Evolutionary conservation across 306 rosid species (phyloP).

Genomic region (Vigna hirtella): DNA sequence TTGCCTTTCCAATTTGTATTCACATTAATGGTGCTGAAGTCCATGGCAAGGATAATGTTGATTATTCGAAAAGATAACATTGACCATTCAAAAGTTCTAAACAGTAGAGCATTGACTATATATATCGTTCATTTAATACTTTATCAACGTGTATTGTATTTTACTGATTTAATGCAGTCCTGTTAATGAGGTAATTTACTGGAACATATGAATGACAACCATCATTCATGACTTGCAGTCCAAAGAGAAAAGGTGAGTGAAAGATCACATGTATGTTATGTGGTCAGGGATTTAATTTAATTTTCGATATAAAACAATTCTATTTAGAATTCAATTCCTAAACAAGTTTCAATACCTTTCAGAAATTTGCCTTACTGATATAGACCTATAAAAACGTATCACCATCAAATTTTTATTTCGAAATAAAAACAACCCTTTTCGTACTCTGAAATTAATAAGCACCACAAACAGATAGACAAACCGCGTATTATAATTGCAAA

Average conservation of each 20-base stretch:
- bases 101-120: slow-evolving; percentile 15
- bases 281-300: neutral
- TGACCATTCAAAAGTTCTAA: neutral
- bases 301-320: too few species aligned
- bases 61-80: neutral
- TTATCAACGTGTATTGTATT: neutral
- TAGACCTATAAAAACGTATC: neutral
- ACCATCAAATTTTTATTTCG: neutral
- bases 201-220: neutral
- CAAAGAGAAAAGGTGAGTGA: neutral
- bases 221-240: neutral
- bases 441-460: neutral
- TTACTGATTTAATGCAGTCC: neutral
- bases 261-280: neutral
- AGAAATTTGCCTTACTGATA: neutral
- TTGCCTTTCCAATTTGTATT: neutral
- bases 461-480: neutral
- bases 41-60: neutral
- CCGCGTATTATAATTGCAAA: neutral
- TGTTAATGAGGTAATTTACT: neutral
- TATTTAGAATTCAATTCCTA: neutral
- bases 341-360: neutral
- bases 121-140: slow-evolving; percentile 7
- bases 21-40: neutral
- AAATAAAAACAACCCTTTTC: neutral